Evolutionary conservation across 1,139 yeast genomes (phyloP), one percentile per base, ranked within the genome.

Genomic region (Taphrina pruni): DNA sequence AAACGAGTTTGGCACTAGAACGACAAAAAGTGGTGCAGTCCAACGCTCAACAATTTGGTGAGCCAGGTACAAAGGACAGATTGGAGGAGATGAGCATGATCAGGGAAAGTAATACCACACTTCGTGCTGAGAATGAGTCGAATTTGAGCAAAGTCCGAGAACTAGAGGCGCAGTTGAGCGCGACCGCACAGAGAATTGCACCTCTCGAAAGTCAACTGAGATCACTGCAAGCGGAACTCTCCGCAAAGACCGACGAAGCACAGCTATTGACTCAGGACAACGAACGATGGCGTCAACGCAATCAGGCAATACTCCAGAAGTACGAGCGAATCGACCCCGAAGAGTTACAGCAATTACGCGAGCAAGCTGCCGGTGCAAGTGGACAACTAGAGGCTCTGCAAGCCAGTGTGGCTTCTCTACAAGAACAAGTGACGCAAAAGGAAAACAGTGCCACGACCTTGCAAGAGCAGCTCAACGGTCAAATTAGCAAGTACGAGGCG

Each of bases 41-140:
- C 20, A 14, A 21, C 17, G n/a, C 36, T 11, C 54, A 79, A 41
- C 79, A 80, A 41, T 74, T 80, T 5, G 80, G 83, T 66, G 75
- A 84, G 8, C 39, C 61, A 39, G 86, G 87, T 67, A 79, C 82
- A n/a, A 82, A 83, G 64, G 78, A 89, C 70, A 75, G 85, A 71
- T 79, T 90, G 67, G 85, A 87, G 70, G 93, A 89, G 72, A 78
- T 91, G 75, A 88, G 86, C 73, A 81, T 89, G 51, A 80, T 90
- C 71, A 85, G 90, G 70, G 96, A 91, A 75, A 88, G 92, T 74
- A 90, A 90, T 75, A 80, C 83, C 17, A 83, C 88, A 8, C 81
- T 91, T 71, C 84, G 96, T 71, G 80, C 82, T 60, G 93, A 89
- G 72, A 76, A 78, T 60, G 76, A 77, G 38, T 72, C 71, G 17